Evolutionary conservation across 208 protist genomes (phyloP).

Genomic region (Trypanosoma melophagium): DNA sequence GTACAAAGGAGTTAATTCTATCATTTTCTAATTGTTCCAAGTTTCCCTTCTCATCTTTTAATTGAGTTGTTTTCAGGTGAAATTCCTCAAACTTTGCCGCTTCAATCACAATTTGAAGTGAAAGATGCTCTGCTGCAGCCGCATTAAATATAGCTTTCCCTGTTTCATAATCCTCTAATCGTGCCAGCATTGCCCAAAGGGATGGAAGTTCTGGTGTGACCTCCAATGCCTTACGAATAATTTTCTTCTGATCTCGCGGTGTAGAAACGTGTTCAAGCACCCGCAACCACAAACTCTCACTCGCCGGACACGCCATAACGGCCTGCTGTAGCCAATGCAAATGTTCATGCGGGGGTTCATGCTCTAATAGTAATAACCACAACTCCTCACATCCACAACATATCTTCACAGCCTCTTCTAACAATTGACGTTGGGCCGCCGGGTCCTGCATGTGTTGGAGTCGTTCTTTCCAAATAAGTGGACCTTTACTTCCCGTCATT

Average conservation of each 20-base stretch:
- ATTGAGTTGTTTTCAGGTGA: constrained; percentile 8
- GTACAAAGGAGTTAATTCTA: constrained; percentile 25
- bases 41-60: not conserved
- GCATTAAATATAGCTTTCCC: constrained; percentile 73
- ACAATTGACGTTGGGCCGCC: constrained; percentile 45
- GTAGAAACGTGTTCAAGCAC: constrained; percentile 49
- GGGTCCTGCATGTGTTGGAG: constrained; percentile 46
- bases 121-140: constrained; percentile 54
- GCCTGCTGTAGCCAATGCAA: constrained; percentile 63
- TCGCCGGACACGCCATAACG: constrained; percentile 66
- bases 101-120: constrained; percentile 69
- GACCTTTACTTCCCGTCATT: constrained; percentile 57
- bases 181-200: constrained; percentile 73
- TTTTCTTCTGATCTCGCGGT: constrained; percentile 47
- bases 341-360: constrained; percentile 48
- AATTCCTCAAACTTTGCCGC: constrained; percentile 80
- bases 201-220: constrained; percentile 55
- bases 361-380: constrained; percentile 62
- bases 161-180: constrained; percentile 49
- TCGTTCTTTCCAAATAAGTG: constrained; percentile 78
- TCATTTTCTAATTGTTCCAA: constrained; percentile 13
- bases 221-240: constrained; percentile 67
- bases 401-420: constrained; percentile 65
- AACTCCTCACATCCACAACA: constrained; percentile 62
- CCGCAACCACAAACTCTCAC: constrained; percentile 74